Percentiles rank a stretch among this genome's conserved stretches.
These are phyloP conservation scores for Lyophyllum shimeji DNA, from an alignment of 768 basidiomycete species.

Conservation along the genomic window DNA sequence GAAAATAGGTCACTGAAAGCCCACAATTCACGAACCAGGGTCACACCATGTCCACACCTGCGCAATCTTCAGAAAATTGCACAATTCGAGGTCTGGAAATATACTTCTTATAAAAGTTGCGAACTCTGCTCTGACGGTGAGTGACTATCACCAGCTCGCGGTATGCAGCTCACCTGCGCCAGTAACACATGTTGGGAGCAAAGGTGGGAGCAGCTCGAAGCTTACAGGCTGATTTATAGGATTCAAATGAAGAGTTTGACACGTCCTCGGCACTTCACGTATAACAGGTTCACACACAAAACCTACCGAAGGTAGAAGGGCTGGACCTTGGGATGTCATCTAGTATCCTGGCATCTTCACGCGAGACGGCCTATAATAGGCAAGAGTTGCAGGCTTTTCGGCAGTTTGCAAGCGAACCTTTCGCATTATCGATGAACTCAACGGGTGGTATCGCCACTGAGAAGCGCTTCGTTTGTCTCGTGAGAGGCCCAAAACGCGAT, in stretches of 20 bases:
- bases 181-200: slow-evolving; percentile 54
- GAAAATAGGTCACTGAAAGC: slow-evolving; percentile 2
- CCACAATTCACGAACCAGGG: slow-evolving; percentile 35
- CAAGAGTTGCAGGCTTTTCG: slow-evolving; percentile 17
- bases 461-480: slow-evolving; percentile 17
- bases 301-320: slow-evolving; percentile 8
- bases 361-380: slow-evolving; percentile 15
- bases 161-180: slow-evolving; percentile 47
- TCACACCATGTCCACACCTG: slow-evolving; percentile 57
- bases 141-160: slow-evolving; percentile 9
- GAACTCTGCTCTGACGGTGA: slow-evolving; percentile 45
- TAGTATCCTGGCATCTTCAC: slow-evolving; percentile 12
- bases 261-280: slow-evolving; percentile 18
- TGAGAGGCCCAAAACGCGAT: slow-evolving; percentile 8
- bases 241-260: slow-evolving; percentile 11
- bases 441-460: slow-evolving; percentile 9
- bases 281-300: slow-evolving; percentile 18
- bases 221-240: slow-evolving; percentile 25
- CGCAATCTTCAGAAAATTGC: slow-evolving; percentile 7
- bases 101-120: slow-evolving; percentile 53
- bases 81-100: slow-evolving; percentile 16
- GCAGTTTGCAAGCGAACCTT: slow-evolving; percentile 6
- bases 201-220: slow-evolving; percentile 13
- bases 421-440: background rate
- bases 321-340: slow-evolving; percentile 10